Evolutionary conservation across 352 stramenopile genomes (phyloP).

Genomic region (Globisporangium sylvaticum): DNA sequence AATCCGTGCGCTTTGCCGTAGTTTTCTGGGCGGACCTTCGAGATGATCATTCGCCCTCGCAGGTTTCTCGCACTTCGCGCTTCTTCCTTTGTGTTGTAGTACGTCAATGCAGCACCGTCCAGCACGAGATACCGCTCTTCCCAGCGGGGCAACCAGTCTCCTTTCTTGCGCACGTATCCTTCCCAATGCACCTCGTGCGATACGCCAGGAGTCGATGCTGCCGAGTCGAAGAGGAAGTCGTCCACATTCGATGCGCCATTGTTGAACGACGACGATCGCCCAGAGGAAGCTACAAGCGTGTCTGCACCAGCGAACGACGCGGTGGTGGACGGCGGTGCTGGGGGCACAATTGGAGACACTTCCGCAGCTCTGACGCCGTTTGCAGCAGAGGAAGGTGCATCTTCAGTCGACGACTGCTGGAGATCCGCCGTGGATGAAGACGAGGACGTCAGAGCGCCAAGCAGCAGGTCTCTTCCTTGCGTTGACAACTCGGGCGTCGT

Average conservation of each 20-base stretch:
- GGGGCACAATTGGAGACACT: neutral
- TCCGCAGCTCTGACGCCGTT: neutral
- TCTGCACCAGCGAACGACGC: constrained; percentile 8
- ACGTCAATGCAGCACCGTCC: constrained; percentile 75
- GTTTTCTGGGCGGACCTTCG: constrained; percentile 77
- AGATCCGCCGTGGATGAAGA: constrained; percentile 3
- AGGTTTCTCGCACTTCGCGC: constrained; percentile 75
- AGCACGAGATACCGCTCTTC: constrained; percentile 87
- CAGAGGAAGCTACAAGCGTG: constrained; percentile 8
- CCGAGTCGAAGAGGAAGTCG: constrained; percentile 31
- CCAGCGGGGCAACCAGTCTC: constrained; percentile 88
- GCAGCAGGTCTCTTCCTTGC: constrained; percentile 42
- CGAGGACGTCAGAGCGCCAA: constrained; percentile 25
- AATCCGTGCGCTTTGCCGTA: constrained; percentile 88
- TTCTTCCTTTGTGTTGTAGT: constrained; percentile 88
- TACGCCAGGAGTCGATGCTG: constrained; percentile 32
- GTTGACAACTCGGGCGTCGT: constrained; percentile 25
- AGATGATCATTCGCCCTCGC: constrained; percentile 78
- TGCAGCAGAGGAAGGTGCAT: neutral
- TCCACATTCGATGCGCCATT: constrained; percentile 6
- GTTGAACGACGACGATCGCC: constrained; percentile 18
- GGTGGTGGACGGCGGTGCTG: constrained; percentile 4
- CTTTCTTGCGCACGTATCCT: constrained; percentile 87
- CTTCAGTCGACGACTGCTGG: neutral
- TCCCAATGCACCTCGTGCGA: constrained; percentile 85